Conservation (phyloP, 345 rosid genomes). For the Eucalyptus tenuipes region DNA sequence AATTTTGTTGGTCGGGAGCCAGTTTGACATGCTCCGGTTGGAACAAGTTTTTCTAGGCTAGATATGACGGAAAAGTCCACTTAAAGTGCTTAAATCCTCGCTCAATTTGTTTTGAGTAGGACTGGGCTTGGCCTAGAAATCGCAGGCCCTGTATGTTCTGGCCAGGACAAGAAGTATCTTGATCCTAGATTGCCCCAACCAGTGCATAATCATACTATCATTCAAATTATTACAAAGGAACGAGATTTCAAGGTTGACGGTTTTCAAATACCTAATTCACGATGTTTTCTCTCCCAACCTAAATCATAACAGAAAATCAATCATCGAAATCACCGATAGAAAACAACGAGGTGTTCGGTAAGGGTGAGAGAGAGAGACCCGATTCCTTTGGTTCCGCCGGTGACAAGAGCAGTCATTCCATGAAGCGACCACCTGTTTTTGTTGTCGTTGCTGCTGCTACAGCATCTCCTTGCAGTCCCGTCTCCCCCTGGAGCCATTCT, state of each 20-base stretch:
- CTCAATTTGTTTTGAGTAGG: background rate
- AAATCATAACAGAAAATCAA: background rate
- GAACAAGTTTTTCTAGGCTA: background rate
- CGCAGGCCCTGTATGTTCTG: background rate
- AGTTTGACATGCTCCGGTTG: background rate
- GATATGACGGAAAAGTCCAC: background rate
- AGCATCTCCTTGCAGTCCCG: background rate
- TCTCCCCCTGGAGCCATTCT: background rate
- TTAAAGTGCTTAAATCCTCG: background rate
- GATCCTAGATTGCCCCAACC: background rate
- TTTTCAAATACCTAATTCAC: background rate
- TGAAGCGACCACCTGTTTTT: background rate
- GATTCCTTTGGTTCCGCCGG: conserved; percentile 61
- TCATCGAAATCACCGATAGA: background rate
- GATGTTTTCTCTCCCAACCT: background rate
- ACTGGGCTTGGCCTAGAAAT: background rate
- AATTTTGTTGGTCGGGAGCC: background rate
- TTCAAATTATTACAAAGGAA: background rate
- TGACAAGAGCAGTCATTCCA: conserved; percentile 50
- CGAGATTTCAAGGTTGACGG: background rate
- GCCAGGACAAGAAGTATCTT: background rate
- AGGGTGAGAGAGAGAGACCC: conserved; percentile 4
- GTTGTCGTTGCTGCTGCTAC: background rate
- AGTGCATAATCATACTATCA: background rate
- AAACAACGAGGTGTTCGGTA: background rate